Conservation (phyloP, 108 stramenopile genomes). For the Thalassiosira profunda region DNA sequence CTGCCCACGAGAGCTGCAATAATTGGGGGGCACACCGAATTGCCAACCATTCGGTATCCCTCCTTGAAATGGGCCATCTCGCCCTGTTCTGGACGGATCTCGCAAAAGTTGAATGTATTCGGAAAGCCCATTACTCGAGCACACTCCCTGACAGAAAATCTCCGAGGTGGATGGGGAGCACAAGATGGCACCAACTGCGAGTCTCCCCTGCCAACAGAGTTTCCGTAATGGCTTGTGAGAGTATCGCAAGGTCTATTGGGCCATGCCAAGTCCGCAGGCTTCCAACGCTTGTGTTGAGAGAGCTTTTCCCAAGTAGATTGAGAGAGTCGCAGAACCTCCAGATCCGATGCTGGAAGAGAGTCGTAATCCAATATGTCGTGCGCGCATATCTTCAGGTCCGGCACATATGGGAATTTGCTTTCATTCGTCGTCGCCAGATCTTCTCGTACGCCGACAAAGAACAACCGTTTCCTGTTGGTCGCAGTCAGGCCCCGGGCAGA, state of each 20-base stretch:
- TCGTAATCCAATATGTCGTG: conserved; percentile 71
- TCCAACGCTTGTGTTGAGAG: conserved; percentile 52
- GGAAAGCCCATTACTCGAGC: conserved; percentile 88
- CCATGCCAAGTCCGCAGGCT: conserved; percentile 70
- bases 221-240: conserved; percentile 80
- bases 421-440: conserved; percentile 20
- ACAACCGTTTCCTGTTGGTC: conserved; percentile 69
- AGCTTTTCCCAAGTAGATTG: conserved; percentile 58
- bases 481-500: conserved; percentile 71
- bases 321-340: conserved; percentile 56
- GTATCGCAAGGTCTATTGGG: conserved; percentile 66
- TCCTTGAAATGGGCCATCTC: conserved; percentile 74
- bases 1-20: conserved; percentile 80
- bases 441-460: conserved; percentile 69
- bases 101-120: conserved; percentile 43
- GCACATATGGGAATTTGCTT: conserved; percentile 71
- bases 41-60: conserved; percentile 65
- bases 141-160: conserved; percentile 75
- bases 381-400: conserved; percentile 69
- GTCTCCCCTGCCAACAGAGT: conserved; percentile 74
- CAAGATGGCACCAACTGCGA: conserved; percentile 71
- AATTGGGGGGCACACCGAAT: conserved; percentile 86
- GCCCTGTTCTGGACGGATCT: conserved; percentile 42
- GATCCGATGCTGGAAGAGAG: conserved; percentile 43
- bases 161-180: conserved; percentile 61